Conservation (phyloP, 2,329 filamentous ascomycete genomes). For the Colletotrichum australisinense region DNA sequence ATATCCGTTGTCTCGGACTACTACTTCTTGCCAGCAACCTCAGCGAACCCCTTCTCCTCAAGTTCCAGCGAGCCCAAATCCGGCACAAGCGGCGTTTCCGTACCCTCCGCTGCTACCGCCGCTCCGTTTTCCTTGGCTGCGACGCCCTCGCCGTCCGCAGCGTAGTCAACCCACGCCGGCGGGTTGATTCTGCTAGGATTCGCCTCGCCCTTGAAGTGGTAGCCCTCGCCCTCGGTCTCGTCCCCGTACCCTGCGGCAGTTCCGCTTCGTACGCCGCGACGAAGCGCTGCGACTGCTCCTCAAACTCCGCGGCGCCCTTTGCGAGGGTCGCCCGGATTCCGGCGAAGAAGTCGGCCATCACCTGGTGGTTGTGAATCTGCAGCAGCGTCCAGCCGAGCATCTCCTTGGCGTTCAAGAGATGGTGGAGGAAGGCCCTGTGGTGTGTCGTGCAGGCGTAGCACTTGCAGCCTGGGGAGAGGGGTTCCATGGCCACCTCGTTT, state of each 20-base stretch:
- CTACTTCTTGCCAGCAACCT: slow-evolving; percentile 44
- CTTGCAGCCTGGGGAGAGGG: slow-evolving; percentile 72
- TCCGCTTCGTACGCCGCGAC: slow-evolving; percentile 71
- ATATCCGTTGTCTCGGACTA: not conserved
- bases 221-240: slow-evolving; percentile 85
- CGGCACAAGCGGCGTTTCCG: slow-evolving; percentile 62
- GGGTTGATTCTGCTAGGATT: slow-evolving; percentile 76
- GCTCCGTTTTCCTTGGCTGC: slow-evolving; percentile 34
- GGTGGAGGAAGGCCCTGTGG: slow-evolving; percentile 87
- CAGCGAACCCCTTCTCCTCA: slow-evolving; percentile 66
- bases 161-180: slow-evolving; percentile 72
- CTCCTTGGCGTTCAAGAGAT: slow-evolving; percentile 89
- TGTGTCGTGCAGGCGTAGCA: slow-evolving; percentile 90
- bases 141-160: slow-evolving; percentile 32
- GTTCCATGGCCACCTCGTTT: slow-evolving; percentile 71
- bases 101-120: slow-evolving; percentile 52
- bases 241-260: slow-evolving; percentile 79
- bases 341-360: slow-evolving; percentile 79
- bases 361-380: slow-evolving; percentile 89
- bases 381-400: slow-evolving; percentile 97
- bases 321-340: slow-evolving; percentile 75
- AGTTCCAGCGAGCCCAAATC: slow-evolving; percentile 60
- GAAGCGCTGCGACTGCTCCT: slow-evolving; percentile 58
- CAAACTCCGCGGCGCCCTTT: slow-evolving; percentile 68
- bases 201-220: slow-evolving; percentile 80